Evolutionary conservation across 2,329 filamentous ascomycete genomes (phyloP).

Genomic region (Ascochyta clinopodiicola): DNA sequence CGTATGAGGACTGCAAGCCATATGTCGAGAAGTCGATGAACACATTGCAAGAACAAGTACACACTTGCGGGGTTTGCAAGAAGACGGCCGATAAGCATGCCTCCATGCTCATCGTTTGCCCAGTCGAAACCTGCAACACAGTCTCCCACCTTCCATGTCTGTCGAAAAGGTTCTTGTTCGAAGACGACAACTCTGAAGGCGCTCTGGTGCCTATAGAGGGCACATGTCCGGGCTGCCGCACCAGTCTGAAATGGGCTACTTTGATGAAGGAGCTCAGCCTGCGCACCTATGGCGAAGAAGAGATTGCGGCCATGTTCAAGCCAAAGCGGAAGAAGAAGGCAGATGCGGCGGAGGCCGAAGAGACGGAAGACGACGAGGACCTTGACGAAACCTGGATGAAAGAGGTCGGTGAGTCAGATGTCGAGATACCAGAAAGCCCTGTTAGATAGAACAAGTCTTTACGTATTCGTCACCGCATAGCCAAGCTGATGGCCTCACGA

Average conservation of each 20-base stretch:
- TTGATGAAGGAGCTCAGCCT: slow-evolving; percentile 85
- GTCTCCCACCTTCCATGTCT: slow-evolving; percentile 65
- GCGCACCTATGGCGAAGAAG: slow-evolving; percentile 71
- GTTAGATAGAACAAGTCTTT: background rate
- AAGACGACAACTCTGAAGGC: slow-evolving; percentile 40
- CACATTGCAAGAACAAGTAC: slow-evolving; percentile 15
- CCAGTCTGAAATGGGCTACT: slow-evolving; percentile 71
- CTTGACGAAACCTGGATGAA: slow-evolving; percentile 46
- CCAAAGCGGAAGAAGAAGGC: slow-evolving; percentile 50
- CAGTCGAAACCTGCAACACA: slow-evolving; percentile 55
- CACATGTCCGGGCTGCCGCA: slow-evolving; percentile 72
- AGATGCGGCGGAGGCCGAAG: slow-evolving; percentile 25
- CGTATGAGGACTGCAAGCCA: slow-evolving; percentile 58
- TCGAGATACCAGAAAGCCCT: slow-evolving; percentile 17
- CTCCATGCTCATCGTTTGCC: slow-evolving; percentile 60
- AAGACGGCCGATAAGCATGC: slow-evolving; percentile 44
- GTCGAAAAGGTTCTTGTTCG: slow-evolving; percentile 58
- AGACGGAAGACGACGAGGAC: slow-evolving; percentile 28
- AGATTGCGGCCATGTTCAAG: slow-evolving; percentile 73
- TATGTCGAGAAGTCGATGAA: slow-evolving; percentile 60
- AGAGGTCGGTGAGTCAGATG: slow-evolving; percentile 39
- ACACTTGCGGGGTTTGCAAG: slow-evolving; percentile 59
- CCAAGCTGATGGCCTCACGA: background rate
- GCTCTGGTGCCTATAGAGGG: slow-evolving; percentile 71
- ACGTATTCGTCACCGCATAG: too few species aligned